Conservation (phyloP, 768 basidiomycete genomes). For the Gyrodon lividus region DNA sequence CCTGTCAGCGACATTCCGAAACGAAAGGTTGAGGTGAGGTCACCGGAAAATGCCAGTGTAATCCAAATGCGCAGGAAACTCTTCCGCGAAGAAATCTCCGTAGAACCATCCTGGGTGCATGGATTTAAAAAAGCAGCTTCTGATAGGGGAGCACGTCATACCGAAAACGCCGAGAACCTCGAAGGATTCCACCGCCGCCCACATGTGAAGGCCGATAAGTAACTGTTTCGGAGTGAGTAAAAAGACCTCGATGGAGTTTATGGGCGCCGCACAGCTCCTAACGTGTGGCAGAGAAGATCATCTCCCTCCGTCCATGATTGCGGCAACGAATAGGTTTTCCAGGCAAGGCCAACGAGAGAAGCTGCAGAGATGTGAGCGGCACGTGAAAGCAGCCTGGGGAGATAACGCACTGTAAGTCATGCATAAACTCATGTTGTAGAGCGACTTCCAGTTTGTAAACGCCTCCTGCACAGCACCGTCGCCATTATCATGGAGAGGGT, state of each 20-base stretch:
- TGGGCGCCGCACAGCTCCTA: constrained; percentile 68
- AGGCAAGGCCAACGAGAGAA: constrained; percentile 81
- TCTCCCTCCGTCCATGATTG: constrained; percentile 85
- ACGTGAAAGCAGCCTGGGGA: neutral
- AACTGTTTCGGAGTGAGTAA: constrained; percentile 45
- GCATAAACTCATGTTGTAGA: constrained; percentile 89
- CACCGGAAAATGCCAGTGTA: constrained; percentile 98
- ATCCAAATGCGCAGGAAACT: constrained; percentile 84
- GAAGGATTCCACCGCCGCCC: constrained; percentile 88
- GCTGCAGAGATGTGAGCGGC: constrained; percentile 41
- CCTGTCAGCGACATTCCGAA: neutral
- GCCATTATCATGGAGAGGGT: constrained; percentile 65
- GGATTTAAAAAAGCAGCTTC: constrained; percentile 1
- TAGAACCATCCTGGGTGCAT: constrained; percentile 86
- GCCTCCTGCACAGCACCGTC: constrained; percentile 88
- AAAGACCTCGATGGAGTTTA: neutral
- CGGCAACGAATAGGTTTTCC: constrained; percentile 87
- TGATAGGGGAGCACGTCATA: constrained; percentile 29
- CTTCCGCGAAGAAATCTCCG: constrained; percentile 95
- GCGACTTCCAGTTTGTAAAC: constrained; percentile 91
- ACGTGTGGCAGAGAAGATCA: constrained; percentile 81
- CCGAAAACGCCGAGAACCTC: constrained; percentile 94
- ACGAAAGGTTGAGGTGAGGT: constrained; percentile 11
- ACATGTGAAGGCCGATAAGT: constrained; percentile 83
- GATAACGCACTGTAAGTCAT: constrained; percentile 83